Evolutionary conservation across 2,329 filamentous ascomycete genomes (phyloP), one percentile per base, ranked within the genome.

Genomic region (Sordariomycetes sp.): DNA sequence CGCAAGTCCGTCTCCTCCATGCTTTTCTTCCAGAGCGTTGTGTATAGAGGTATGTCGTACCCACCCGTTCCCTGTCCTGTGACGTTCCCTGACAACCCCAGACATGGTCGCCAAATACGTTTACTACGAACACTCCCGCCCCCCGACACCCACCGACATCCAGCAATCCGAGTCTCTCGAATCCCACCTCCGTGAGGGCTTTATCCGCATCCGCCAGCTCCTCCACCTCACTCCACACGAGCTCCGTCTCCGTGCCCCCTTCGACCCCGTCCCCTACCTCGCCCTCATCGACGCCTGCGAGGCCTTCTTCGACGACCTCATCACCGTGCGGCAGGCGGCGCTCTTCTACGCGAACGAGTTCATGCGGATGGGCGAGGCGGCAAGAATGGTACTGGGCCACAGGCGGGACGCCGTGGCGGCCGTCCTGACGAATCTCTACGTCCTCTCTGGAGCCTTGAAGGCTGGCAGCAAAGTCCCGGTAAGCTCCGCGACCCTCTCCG

Each of bases 281-380:
- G 79, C 75, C 16, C 74, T 84, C 6, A 79, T 81, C 54, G 76
- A 79, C 61, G 72, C 75, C 7, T 81, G 78, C 58, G 81, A 84
- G 65, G 73, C 74, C 3, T 83, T 84, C 70, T 82, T 83, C 62
- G 81, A 83, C 61, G 78, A 82, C 60, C 73, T 83, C 59, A 76
- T 83, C 28, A 74, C 79, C 20, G 75, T 84, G 4, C 77, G 81
- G 7, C 80, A 84, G 64, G 79, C 80, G 2, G 79, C 78, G 1
- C 67, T 83, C 18, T 81, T 81, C 64, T 83, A 83, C 64, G 77
- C 81, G 59, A 77, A 79, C 1, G 74, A 74, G 37, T 78, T 77
- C 61, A 72, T 80, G 57, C 71, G 76, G 54, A 77, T 78, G 60
- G 75, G 78, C 61, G 71, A 76, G 11, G 77, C 76, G 12, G 74